Percentiles rank a stretch among this genome's conserved stretches.
phyloP scores from a whole-genome alignment of 768 basidiomycete species.

The Pleurotus djamor region DNA sequence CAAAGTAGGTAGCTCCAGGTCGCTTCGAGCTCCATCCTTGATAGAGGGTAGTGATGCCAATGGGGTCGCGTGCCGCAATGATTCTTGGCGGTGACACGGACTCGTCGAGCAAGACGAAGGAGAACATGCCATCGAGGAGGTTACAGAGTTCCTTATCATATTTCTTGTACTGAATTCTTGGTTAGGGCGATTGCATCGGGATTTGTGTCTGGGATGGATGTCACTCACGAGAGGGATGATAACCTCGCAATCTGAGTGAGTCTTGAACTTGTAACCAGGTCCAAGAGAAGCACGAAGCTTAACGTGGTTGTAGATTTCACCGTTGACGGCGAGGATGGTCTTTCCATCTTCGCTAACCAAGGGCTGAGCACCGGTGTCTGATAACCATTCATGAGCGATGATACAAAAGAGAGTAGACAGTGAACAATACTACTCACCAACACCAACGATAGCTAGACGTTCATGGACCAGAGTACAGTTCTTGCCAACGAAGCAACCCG shows the following conservation, averaged over 20 bases:
- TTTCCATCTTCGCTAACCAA: slow-evolving; percentile 85
- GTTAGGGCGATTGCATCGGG: background rate
- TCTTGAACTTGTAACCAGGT: slow-evolving; percentile 80
- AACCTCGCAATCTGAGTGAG: slow-evolving; percentile 97
- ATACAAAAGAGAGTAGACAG: background rate
- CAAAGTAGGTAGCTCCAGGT: slow-evolving; percentile 86
- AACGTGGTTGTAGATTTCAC: slow-evolving; percentile 98
- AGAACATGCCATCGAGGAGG: slow-evolving; percentile 97
- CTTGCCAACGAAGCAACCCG: slow-evolving; percentile 88
- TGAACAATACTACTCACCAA: slow-evolving; percentile 56
- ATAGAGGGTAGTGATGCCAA: slow-evolving; percentile 98
- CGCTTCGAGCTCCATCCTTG: slow-evolving; percentile 88
- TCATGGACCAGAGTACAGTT: slow-evolving; percentile 89
- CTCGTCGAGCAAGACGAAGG: slow-evolving; percentile 94
- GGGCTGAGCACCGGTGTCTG: slow-evolving; percentile 97
- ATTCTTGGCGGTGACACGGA: slow-evolving; percentile 85
- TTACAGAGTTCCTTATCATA: slow-evolving; percentile 73
- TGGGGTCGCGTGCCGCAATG: slow-evolving; percentile 95
- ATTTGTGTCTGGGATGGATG: background rate
- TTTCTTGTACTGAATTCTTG: slow-evolving; percentile 68
- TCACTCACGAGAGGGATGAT: slow-evolving; percentile 83
- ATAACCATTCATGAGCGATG: background rate
- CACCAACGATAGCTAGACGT: slow-evolving; percentile 95
- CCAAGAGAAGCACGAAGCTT: slow-evolving; percentile 70
- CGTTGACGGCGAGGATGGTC: slow-evolving; percentile 88